Percentiles rank a stretch among this genome's conserved stretches.
Evolutionary conservation across 805 yeast species (phyloP).

Genomic region (Limtongozyma cylindracea): DNA sequence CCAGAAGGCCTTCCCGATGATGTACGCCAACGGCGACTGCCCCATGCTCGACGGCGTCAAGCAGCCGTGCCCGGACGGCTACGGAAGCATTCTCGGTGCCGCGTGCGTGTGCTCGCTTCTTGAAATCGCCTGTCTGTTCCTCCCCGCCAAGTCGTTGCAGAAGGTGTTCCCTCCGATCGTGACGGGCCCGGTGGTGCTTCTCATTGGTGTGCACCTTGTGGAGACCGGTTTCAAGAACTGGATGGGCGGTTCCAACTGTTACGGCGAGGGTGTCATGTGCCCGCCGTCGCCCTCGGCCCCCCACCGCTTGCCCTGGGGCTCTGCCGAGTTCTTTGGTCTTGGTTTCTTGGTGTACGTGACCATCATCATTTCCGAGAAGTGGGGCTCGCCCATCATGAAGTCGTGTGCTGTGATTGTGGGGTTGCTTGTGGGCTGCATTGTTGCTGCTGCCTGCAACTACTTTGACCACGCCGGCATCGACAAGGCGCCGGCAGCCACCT

Average conservation of each 20-base stretch:
- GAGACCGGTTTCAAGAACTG: slow-evolving; percentile 60
- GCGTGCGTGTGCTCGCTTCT: slow-evolving; percentile 55
- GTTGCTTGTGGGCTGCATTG: slow-evolving; percentile 67
- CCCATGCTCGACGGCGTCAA: slow-evolving; percentile 31
- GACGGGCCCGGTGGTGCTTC: slow-evolving; percentile 78
- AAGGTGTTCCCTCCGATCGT: slow-evolving; percentile 71
- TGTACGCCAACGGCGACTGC: slow-evolving; percentile 55
- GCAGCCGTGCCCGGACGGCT: slow-evolving; percentile 74
- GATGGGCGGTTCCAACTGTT: slow-evolving; percentile 72
- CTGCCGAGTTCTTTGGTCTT: slow-evolving; percentile 67
- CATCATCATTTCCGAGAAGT: slow-evolving; percentile 56
- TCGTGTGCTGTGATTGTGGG: slow-evolving; percentile 85
- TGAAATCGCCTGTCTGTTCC: slow-evolving; percentile 48
- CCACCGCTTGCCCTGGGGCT: slow-evolving; percentile 64
- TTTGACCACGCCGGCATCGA: slow-evolving; percentile 31
- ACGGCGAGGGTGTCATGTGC: slow-evolving; percentile 1
- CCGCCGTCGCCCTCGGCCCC: no score
- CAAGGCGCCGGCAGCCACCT: slow-evolving; percentile 60
- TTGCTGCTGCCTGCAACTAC: slow-evolving; percentile 79
- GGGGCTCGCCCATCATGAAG: slow-evolving; percentile 88
- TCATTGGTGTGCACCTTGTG: slow-evolving; percentile 54
- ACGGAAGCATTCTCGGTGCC: slow-evolving; percentile 69
- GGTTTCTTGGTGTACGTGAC: slow-evolving; percentile 64
- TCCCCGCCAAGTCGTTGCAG: slow-evolving; percentile 51
- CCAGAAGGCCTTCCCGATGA: slow-evolving; percentile 46